phyloP scores from a whole-genome alignment of 202 grass and related monocot genomes.

The Zizania palustris region DNA sequence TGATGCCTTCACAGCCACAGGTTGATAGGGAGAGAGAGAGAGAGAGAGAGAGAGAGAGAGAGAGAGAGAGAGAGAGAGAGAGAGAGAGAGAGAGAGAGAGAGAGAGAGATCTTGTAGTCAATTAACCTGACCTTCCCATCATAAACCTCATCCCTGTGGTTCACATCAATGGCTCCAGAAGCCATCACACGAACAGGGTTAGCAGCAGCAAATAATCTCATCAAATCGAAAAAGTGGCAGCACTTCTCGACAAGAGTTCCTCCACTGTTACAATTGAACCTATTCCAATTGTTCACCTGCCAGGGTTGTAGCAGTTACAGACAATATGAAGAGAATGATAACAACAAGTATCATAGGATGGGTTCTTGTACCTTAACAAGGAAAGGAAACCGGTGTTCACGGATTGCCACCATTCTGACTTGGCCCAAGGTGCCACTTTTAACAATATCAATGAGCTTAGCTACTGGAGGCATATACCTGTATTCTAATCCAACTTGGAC shows the following conservation, averaged over 20 bases:
- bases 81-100: neutral
- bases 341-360: neutral
- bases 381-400: conserved; percentile 96
- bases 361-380: conserved; percentile 76
- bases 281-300: conserved; percentile 98
- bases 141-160: conserved; percentile 90
- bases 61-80: neutral
- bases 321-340: neutral
- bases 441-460: conserved; percentile 86
- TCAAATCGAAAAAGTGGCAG: conserved; percentile 97
- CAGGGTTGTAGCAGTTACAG: conserved; percentile 38
- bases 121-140: conserved; percentile 76
- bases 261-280: conserved; percentile 92
- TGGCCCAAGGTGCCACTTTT: conserved; percentile 71
- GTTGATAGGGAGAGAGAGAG: neutral
- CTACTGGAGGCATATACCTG: conserved; percentile 93
- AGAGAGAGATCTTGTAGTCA: conserved; percentile 20
- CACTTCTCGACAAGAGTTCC: conserved; percentile 97
- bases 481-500: conserved; percentile 98
- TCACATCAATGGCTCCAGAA: conserved; percentile 93
- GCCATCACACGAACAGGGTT: conserved; percentile 95
- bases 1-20: neutral
- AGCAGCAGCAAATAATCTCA: conserved; percentile 81
- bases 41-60: conserved; percentile 9
- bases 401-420: conserved; percentile 89